Percentiles rank a stretch among this genome's conserved stretches.
These are phyloP conservation scores for Pulicaria dysenterica DNA, from an alignment of 129 eudicot genomes.

Conservation along the genomic window DNA sequence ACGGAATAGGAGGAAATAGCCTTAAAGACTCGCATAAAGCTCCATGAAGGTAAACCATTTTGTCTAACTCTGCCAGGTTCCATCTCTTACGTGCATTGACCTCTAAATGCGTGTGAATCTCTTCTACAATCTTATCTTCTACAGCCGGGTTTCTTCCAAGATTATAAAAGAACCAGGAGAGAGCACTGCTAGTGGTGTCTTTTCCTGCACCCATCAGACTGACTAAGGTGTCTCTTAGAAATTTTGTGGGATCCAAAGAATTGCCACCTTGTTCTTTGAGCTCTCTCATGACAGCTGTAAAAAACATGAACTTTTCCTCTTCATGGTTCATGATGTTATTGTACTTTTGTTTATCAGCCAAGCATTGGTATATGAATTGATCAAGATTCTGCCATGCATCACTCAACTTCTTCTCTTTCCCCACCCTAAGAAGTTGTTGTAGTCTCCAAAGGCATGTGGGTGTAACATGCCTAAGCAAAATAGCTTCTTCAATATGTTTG, in stretches of 20 bases:
- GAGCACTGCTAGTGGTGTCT: slow-evolving; percentile 36
- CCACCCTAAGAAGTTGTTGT: slow-evolving; percentile 34
- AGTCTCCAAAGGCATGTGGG: slow-evolving; percentile 47
- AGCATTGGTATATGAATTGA: slow-evolving; percentile 1
- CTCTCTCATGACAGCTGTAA: slow-evolving; percentile 5
- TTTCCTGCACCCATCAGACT: slow-evolving; percentile 40
- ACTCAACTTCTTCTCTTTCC: slow-evolving; percentile 39
- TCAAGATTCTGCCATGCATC: slow-evolving; percentile 30
- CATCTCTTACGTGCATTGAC: not conserved
- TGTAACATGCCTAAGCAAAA: slow-evolving; percentile 30
- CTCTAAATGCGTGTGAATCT: slow-evolving; percentile 8
- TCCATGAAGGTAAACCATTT: slow-evolving; percentile 36
- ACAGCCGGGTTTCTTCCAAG: slow-evolving; percentile 24
- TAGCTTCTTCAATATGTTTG: slow-evolving; percentile 28
- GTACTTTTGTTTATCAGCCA: slow-evolving; percentile 14
- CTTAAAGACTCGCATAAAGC: slow-evolving; percentile 40
- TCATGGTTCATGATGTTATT: not conserved
- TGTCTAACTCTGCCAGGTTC: slow-evolving; percentile 8
- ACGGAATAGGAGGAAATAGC: slow-evolving; percentile 38
- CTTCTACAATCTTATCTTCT: slow-evolving; percentile 33
- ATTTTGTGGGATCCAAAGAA: not conserved
- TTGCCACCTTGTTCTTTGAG: not conserved
- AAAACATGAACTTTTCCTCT: slow-evolving; percentile 21
- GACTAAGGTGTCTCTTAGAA: slow-evolving; percentile 28
- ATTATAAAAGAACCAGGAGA: slow-evolving; percentile 46